Conservation (phyloP, 1,284 basidiomycete genomes). For the Fistulina hepatica region DNA sequence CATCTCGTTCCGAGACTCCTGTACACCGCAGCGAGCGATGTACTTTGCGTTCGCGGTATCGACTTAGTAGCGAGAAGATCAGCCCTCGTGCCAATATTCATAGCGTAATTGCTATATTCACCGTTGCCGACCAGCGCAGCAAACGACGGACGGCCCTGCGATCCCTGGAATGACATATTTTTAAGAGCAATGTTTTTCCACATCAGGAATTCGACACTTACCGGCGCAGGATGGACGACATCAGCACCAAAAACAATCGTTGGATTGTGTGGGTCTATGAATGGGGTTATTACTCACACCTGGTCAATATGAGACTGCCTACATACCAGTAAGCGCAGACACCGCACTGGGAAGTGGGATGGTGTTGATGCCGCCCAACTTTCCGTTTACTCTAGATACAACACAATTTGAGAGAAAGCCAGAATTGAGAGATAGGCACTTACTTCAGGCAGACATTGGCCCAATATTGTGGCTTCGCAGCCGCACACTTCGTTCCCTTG, state of each 20-base stretch:
- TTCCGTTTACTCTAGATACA: conserved; percentile 38
- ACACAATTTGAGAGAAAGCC: not conserved
- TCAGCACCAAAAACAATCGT: conserved; percentile 40
- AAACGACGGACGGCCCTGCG: conserved; percentile 63
- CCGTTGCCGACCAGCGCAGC: conserved; percentile 58
- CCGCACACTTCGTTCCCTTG: conserved; percentile 29
- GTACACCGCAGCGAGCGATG: conserved; percentile 47
- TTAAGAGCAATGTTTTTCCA: no score
- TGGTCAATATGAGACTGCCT: no score
- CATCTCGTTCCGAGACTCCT: conserved; percentile 61
- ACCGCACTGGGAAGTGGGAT: conserved; percentile 33
- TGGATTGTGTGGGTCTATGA: conserved; percentile 37
- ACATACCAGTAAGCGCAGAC: conserved; percentile 23
- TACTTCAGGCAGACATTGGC: conserved; percentile 46
- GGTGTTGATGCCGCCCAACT: conserved; percentile 38
- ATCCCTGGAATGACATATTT: no score
- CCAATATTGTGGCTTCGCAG: conserved; percentile 36
- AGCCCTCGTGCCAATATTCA: not conserved
- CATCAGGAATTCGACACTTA: no score
- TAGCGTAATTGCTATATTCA: not conserved
- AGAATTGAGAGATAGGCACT: conserved; percentile 9
- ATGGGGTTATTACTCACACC: no score
- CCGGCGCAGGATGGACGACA: conserved; percentile 13
- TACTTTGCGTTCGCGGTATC: conserved; percentile 53
- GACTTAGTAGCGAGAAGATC: conserved; percentile 23